phyloP scores from a whole-genome alignment of 345 rosid species.

The Arabis alpina region DNA sequence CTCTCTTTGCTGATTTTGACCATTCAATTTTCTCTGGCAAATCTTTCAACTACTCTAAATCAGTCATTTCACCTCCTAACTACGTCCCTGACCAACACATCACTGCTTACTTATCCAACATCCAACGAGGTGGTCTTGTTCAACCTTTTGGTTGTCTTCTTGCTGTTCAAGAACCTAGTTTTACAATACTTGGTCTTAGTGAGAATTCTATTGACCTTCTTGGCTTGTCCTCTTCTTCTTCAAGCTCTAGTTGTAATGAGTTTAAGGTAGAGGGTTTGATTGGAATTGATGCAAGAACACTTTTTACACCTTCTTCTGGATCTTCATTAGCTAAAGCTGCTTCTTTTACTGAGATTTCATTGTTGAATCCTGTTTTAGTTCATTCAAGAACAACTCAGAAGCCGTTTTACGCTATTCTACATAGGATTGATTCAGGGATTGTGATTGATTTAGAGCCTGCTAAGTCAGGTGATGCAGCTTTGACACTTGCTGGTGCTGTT shows the following conservation, averaged over 20 bases:
- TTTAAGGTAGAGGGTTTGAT: conserved; percentile 50
- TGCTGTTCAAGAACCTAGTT: conserved; percentile 66
- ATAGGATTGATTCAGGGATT: conserved; percentile 74
- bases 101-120: conserved; percentile 63
- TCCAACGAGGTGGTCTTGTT: conserved; percentile 81
- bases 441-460: conserved; percentile 92
- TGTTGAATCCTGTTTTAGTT: conserved; percentile 75
- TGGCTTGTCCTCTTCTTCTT: conserved; percentile 42
- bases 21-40: conserved; percentile 65
- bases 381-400: conserved; percentile 58
- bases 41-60: conserved; percentile 72
- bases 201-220: conserved; percentile 67
- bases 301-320: conserved; percentile 60
- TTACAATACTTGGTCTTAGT: conserved; percentile 63
- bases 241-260: not conserved
- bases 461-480: conserved; percentile 56
- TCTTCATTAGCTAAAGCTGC: conserved; percentile 71
- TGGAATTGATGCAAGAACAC: conserved; percentile 71
- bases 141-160: conserved; percentile 84
- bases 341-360: conserved; percentile 63
- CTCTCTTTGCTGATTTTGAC: conserved; percentile 71
- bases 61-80: conserved; percentile 54
- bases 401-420: conserved; percentile 82
- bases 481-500: conserved; percentile 76
- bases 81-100: conserved; percentile 67